Evolutionary conservation across 2,329 filamentous ascomycete species (phyloP).

Genomic region (Bipolaris victoriae): DNA sequence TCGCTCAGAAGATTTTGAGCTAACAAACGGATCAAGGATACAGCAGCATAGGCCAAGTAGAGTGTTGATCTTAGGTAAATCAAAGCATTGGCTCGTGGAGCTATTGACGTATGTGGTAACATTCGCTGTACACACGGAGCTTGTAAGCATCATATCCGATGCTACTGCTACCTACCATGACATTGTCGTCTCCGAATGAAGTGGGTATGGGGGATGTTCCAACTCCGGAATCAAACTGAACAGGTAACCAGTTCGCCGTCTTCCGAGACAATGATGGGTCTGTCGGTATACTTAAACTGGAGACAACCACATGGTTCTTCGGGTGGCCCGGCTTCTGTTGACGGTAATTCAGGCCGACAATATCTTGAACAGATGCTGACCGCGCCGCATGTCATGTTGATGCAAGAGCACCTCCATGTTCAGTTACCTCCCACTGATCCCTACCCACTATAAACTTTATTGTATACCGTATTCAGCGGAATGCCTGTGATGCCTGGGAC

Average conservation of each 20-base stretch:
- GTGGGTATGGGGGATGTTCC: slow-evolving; percentile 1
- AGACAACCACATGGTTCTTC: not conserved
- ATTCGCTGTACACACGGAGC: not conserved
- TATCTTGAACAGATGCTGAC: not conserved
- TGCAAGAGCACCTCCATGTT: not conserved
- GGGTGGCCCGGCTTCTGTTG: not conserved
- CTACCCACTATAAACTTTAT: not conserved
- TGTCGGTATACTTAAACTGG: not conserved
- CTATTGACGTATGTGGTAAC: slow-evolving; percentile 7
- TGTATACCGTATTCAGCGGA: not conserved
- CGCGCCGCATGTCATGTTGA: not conserved
- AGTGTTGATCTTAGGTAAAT: slow-evolving; percentile 13
- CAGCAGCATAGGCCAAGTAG: slow-evolving; percentile 21
- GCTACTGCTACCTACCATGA: not conserved
- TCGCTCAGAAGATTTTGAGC: not conserved
- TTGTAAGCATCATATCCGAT: not conserved
- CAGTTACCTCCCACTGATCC: not conserved
- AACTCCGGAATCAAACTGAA: not conserved
- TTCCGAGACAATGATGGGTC: slow-evolving; percentile 1
- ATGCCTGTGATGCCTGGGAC: not conserved
- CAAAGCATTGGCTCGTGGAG: not conserved
- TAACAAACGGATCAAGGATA: slow-evolving; percentile 24
- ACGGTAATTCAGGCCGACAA: not conserved
- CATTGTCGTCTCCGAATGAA: not conserved
- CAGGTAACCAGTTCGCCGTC: not conserved